These are phyloP conservation scores for Serendipita sp. DNA, from an alignment of 768 basidiomycete species.

Conservation along the genomic window DNA sequence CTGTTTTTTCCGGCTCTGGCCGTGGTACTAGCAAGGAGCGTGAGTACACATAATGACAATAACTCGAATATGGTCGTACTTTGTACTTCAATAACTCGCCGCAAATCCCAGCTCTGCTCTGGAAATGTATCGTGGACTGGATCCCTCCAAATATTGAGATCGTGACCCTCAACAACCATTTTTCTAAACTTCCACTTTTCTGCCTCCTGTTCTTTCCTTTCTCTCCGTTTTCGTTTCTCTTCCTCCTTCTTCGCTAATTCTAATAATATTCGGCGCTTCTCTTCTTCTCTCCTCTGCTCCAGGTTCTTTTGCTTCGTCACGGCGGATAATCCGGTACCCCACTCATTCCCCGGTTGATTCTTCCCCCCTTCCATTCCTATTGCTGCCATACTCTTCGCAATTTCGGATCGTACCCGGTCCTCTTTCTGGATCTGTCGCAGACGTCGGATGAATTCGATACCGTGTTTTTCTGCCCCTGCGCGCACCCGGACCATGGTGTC, in stretches of 20 bases:
- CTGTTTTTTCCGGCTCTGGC: not conserved
- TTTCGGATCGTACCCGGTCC: not conserved
- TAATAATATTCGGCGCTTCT: not conserved
- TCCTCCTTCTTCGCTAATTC: not conserved
- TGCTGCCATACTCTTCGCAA: not conserved
- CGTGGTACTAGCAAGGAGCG: not conserved
- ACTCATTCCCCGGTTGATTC: not conserved
- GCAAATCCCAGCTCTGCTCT: slow-evolving; percentile 4
- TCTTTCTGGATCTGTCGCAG: not conserved
- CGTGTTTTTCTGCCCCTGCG: not conserved
- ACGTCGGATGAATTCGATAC: slow-evolving; percentile 1
- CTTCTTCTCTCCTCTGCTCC: slow-evolving; percentile 1
- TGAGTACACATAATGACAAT: not conserved
- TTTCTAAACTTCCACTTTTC: slow-evolving; percentile 4
- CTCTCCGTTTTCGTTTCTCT: not conserved
- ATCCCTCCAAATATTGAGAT: not conserved
- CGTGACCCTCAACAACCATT: slow-evolving; percentile 2
- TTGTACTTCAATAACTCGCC: slow-evolving; percentile 3
- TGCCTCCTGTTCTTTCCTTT: not conserved
- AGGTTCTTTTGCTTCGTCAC: slow-evolving; percentile 4
- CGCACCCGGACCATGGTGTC: slow-evolving; percentile 1
- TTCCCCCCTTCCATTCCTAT: not conserved
- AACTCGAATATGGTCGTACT: not conserved
- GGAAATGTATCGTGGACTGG: slow-evolving; percentile 1
- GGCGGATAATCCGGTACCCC: slow-evolving; percentile 2